Percentiles rank a stretch among this genome's conserved stretches.
Evolutionary conservation across 257 asterid species (phyloP).

Genomic region (Primulina eburnea): DNA sequence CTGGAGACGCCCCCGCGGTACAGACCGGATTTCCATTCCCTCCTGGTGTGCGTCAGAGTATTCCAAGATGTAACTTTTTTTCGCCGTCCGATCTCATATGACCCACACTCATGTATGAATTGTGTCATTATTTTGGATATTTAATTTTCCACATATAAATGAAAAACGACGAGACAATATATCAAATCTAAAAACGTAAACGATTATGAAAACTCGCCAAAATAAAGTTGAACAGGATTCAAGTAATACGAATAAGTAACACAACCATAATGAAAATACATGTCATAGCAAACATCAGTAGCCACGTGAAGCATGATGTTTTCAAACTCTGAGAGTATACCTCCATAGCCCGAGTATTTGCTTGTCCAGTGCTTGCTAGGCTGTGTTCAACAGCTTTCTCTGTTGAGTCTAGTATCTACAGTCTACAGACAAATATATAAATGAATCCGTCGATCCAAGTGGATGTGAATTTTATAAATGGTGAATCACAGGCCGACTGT

Average conservation of each 20-base stretch:
- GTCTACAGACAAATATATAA: slow-evolving; percentile 20
- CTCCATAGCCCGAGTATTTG: slow-evolving; percentile 59
- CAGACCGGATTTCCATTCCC: too few relatives aligned
- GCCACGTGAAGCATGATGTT: slow-evolving; percentile 81
- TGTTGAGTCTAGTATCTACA: slow-evolving; percentile 91
- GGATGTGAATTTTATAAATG: neutral
- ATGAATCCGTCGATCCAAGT: neutral
- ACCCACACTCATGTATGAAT: neutral
- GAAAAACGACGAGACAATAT: neutral
- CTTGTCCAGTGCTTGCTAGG: slow-evolving; percentile 86
- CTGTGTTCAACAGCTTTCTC: slow-evolving; percentile 87
- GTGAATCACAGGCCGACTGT: neutral
- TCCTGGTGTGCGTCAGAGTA: too few relatives aligned
- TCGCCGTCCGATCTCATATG: neutral
- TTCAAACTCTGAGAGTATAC: slow-evolving; percentile 66
- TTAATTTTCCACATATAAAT: neutral
- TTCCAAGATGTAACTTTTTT: neutral
- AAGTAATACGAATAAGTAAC: slow-evolving; percentile 79
- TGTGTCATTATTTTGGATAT: neutral
- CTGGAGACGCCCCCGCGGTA: too few relatives aligned
- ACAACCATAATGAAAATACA: slow-evolving; percentile 78
- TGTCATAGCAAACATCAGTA: slow-evolving; percentile 62
- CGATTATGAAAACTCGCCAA: neutral
- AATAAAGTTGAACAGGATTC: neutral
- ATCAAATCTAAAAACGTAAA: neutral